Conservation (phyloP, 2,329 filamentous ascomycete species). For the Penicillium sp. region DNA sequence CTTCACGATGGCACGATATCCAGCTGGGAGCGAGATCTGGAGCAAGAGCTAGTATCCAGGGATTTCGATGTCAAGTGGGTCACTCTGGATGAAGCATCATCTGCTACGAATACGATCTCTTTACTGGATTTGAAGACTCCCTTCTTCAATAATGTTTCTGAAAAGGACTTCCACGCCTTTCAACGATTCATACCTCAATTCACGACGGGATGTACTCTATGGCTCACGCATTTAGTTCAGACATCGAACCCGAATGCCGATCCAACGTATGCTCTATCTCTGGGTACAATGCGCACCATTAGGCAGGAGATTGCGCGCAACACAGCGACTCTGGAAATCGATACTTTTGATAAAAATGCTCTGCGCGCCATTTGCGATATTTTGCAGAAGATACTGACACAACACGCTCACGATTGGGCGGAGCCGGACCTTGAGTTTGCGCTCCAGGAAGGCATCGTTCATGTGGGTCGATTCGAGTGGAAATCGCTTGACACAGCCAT, state of each 20-base stretch:
- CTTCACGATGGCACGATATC: neutral
- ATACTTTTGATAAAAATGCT: neutral
- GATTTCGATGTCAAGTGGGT: constrained; percentile 5
- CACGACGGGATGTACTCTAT: neutral
- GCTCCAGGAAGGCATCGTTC: constrained; percentile 1
- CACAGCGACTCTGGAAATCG: constrained; percentile 16
- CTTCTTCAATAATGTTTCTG: neutral
- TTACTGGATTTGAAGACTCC: constrained; percentile 8
- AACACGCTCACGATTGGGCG: neutral
- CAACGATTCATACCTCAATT: neutral
- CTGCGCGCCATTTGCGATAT: neutral
- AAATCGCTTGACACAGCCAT: too few relatives aligned
- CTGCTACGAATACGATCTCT: neutral
- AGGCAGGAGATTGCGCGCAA: constrained; percentile 12
- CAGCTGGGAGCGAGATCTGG: neutral
- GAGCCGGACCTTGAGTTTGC: constrained; percentile 15
- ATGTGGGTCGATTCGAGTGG: constrained; percentile 19
- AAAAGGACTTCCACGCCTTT: neutral
- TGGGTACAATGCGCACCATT: constrained; percentile 17
- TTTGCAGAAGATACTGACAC: constrained; percentile 7
- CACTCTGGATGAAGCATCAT: neutral
- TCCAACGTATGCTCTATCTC: constrained; percentile 13
- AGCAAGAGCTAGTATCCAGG: neutral
- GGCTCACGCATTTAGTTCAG: constrained; percentile 12
- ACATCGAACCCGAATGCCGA: constrained; percentile 6